phyloP scores from a whole-genome alignment of 305 asterid species.

The Rubia tinctorum region DNA sequence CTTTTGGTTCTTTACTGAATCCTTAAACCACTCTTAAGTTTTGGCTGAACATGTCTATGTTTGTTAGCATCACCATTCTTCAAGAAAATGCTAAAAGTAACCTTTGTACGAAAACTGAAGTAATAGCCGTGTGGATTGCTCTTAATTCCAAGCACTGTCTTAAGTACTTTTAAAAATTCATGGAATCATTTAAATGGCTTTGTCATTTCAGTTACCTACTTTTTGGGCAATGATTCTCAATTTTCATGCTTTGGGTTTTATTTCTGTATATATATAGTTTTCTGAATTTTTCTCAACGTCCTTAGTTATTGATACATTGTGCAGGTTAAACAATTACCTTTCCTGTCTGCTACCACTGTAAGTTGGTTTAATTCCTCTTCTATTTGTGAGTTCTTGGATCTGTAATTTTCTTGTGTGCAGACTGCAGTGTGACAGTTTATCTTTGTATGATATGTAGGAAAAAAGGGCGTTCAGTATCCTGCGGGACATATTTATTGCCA shows the following conservation, averaged over 20 bases:
- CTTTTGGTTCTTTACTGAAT: background rate
- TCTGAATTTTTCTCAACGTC: background rate
- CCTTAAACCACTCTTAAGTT: background rate
- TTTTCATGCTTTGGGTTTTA: background rate
- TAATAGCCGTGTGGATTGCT: background rate
- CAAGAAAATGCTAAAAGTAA: background rate
- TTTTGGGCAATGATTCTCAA: background rate
- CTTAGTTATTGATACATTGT: slow-evolving; percentile 21
- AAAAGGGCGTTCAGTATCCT: slow-evolving; percentile 68
- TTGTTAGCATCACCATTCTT: background rate
- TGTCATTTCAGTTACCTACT: background rate
- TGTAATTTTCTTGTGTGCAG: background rate
- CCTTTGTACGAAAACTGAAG: background rate
- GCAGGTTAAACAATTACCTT: slow-evolving; percentile 49
- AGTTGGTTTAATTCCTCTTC: slow-evolving; percentile 34
- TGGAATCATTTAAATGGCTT: background rate
- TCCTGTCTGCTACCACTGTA: slow-evolving; percentile 24
- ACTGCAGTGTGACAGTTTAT: background rate
- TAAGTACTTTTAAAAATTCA: background rate
- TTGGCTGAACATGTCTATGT: background rate
- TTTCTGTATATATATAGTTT: background rate
- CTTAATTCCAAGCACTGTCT: too few relatives aligned
- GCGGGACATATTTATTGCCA: slow-evolving; percentile 72
- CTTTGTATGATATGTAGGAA: slow-evolving; percentile 40
- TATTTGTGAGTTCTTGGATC: slow-evolving; percentile 12